These are phyloP conservation scores for Stagonosporopsis cucurbitacearum DNA, from an alignment of 2,329 filamentous ascomycete genomes.

Conservation along the genomic window DNA sequence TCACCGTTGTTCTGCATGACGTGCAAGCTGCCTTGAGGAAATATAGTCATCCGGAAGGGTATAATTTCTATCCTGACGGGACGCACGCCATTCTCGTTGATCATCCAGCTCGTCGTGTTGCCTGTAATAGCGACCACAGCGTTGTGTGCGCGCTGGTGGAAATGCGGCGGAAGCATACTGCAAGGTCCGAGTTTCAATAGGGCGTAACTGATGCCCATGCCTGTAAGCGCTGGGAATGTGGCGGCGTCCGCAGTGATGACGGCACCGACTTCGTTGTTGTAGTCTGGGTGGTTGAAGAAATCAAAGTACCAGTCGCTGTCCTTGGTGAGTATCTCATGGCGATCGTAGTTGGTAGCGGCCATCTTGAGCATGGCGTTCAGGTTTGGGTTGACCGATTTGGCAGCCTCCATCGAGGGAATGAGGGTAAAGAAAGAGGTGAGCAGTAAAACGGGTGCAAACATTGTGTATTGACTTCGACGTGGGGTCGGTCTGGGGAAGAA, in stretches of 20 bases:
- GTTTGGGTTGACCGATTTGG: slow-evolving; percentile 51
- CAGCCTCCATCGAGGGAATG: slow-evolving; percentile 46
- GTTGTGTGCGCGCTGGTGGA: slow-evolving; percentile 59
- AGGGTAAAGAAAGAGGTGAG: slow-evolving; percentile 18
- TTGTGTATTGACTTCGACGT: neutral
- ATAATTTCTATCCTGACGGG: slow-evolving; percentile 52
- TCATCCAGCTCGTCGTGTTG: slow-evolving; percentile 60
- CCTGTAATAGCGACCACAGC: slow-evolving; percentile 57
- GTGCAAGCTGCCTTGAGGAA: slow-evolving; percentile 57
- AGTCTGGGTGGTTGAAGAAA: slow-evolving; percentile 53
- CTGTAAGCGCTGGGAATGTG: slow-evolving; percentile 57
- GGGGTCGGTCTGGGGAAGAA: neutral
- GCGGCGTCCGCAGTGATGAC: slow-evolving; percentile 61
- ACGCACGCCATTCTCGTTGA: slow-evolving; percentile 58
- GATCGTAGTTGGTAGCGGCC: slow-evolving; percentile 56
- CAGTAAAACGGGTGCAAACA: slow-evolving; percentile 15
- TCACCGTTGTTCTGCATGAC: slow-evolving; percentile 59
- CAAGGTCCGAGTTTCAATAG: slow-evolving; percentile 58
- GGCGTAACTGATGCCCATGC: slow-evolving; percentile 57
- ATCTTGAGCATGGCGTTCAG: slow-evolving; percentile 46
- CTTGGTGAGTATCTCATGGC: slow-evolving; percentile 49
- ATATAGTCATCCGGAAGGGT: slow-evolving; percentile 58
- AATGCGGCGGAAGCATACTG: slow-evolving; percentile 59
- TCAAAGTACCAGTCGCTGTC: slow-evolving; percentile 59
- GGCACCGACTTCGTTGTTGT: slow-evolving; percentile 55